Evolutionary conservation across 768 basidiomycete genomes (phyloP), one percentile per base, ranked within the genome.

Genomic region (Mrakia hoshinonis): DNA sequence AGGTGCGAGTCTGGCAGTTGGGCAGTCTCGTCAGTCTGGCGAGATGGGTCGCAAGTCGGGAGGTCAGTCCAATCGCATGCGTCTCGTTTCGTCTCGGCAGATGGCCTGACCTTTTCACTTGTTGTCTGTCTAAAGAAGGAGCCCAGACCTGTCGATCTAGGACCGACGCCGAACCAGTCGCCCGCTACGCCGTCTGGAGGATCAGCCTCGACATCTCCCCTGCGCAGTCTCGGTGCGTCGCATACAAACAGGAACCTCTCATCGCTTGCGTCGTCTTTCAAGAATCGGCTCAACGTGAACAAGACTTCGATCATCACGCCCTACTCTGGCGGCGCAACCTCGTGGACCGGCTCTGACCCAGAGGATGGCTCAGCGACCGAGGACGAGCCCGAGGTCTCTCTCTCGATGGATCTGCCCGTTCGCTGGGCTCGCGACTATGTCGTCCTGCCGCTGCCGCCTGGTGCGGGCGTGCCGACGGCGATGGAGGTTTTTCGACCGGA

Each of bases 1-100:
- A 68, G 39, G 54, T 68, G 18, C 58, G 67, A 22, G 39, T 68
- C 2, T 68, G 67, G 67, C 54, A 68, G 29, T n/a, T 55, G 43
- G 54, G 58, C 2, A 55, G 58, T 26, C 11, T 68, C 31, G 58
- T 51, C 15, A 48, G 46, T 7, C 10, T 68, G n/a, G 67, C 67
- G 18, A 58, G 43, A 46, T 68, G 26, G 54, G 43, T 68, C 52
- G 54, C 67, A 26, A 29, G 46, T 24, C 64, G 49, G 22, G 64
- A 58, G 38, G 54, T 60, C 20, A 34, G 66, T 54, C 34, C 12
- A 4, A 26, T 15, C n/a, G 20, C 1, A n/a, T 51, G 3, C 26
- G 20, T 26, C 18, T 51, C 51, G 4, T 49, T 10, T 52, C 11
- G 29, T 15, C 15, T 24, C n/a, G 12, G 20, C 46, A 12, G 1